phyloP scores from a whole-genome alignment of 768 basidiomycete genomes.

The Zangia roseola region DNA sequence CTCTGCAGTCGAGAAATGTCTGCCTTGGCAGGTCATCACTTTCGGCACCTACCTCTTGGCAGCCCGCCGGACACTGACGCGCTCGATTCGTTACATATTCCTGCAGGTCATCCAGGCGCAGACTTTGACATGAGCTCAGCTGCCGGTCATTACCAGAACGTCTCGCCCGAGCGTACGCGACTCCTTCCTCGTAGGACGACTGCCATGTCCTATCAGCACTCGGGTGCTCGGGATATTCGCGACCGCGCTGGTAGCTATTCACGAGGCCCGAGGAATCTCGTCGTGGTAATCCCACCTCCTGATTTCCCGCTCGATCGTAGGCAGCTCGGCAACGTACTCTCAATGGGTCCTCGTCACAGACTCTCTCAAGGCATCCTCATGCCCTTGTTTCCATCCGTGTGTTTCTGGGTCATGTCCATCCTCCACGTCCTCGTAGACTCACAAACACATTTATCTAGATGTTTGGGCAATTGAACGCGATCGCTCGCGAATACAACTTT shows the following conservation, averaged over 20 bases:
- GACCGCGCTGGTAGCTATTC: conserved; percentile 35
- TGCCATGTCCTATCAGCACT: conserved; percentile 54
- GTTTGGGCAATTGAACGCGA: conserved; percentile 72
- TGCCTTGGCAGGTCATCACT: conserved; percentile 37
- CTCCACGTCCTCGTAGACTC: background rate
- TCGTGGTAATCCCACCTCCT: conserved; percentile 66
- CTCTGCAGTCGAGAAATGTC: conserved; percentile 35
- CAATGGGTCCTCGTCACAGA: conserved; percentile 57
- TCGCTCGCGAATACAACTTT: conserved; percentile 80
- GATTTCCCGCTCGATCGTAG: conserved; percentile 59
- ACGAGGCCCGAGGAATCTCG: conserved; percentile 49
- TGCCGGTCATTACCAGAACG: background rate
- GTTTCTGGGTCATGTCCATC: conserved; percentile 3
- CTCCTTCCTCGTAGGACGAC: conserved; percentile 44
- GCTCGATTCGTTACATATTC: conserved; percentile 2
- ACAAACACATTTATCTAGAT: conserved; percentile 44
- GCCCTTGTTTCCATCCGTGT: conserved; percentile 73
- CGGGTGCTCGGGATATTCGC: conserved; percentile 43
- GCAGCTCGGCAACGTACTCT: conserved; percentile 55
- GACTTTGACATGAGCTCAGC: conserved; percentile 15
- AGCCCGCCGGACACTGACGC: conserved; percentile 43
- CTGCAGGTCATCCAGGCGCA: background rate
- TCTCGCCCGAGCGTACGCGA: conserved; percentile 11
- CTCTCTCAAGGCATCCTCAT: conserved; percentile 69
- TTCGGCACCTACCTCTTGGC: conserved; percentile 26